Evolutionary conservation across 2,329 filamentous ascomycete genomes (phyloP), one percentile per base, ranked within the genome.

Genomic region (Hypomyces rosellus): DNA sequence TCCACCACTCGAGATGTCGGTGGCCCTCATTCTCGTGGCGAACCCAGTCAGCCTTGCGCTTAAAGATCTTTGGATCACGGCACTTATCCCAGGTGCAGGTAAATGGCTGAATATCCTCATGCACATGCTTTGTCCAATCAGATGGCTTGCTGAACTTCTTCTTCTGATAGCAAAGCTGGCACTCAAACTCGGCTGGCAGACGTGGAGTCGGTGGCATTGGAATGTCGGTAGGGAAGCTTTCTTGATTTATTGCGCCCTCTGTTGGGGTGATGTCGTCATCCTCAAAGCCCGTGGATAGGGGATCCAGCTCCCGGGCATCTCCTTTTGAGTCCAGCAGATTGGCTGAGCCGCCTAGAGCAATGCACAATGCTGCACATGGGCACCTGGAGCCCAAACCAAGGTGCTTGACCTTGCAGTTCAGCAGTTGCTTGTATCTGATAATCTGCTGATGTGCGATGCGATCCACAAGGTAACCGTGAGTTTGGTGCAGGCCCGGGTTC

Each of bases 111-210:
- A 96, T 82, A 64, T 96, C 91, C 68, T 96, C 91, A 59, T 95
- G 89, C 1, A 96, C 88, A 62, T 96, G 91, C 65, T 96, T 96
- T 1, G 90, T 95, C 91, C 91, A 96, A 67, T 96, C 91, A 0
- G 90, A 96, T 14, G 90, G 91, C 66, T 96, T 96, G 59, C 85
- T 81, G 59, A 93, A 90, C 60, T 84, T 89, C 74, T 93, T 95
- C 47, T 84, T 78, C 58, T 85, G 82, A 71, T 89, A 96, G 70
- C 91, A 96, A 18, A 96, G 73, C 36, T 87, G 85, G 59, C 91
- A 96, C 70, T 96, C 91, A 54, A 96, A 92, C 62, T 92, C 84
- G 3, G 90, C 89, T 1, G 91, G 91, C 6, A 96, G 76, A 14
- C 80, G 79, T 51, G 74, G 77, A 2, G 89, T 85, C 2, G 89